Evolutionary conservation across 768 basidiomycete species (phyloP).

Genomic region (Plicaturopsis crispa): DNA sequence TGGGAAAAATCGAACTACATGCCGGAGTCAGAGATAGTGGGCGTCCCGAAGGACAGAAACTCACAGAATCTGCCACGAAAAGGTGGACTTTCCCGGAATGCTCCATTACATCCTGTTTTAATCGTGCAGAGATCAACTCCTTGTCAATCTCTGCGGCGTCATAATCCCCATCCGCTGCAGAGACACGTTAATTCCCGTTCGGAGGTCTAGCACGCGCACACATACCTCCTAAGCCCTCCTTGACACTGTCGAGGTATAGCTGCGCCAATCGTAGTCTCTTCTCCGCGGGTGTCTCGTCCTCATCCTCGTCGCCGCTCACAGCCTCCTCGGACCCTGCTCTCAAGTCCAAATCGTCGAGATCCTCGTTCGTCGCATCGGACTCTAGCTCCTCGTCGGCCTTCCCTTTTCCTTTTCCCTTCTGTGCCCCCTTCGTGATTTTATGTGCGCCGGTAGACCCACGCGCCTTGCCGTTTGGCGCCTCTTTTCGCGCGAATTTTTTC

Average conservation of each 20-base stretch:
- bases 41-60: slow-evolving; percentile 14
- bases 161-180: slow-evolving; percentile 75
- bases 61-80: slow-evolving; percentile 68
- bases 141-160: slow-evolving; percentile 95
- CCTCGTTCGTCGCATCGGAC: slow-evolving; percentile 53
- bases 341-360: slow-evolving; percentile 74
- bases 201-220: slow-evolving; percentile 9
- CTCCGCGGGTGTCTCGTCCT: slow-evolving; percentile 86
- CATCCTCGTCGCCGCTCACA: slow-evolving; percentile 76
- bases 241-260: slow-evolving; percentile 81
- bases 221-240: slow-evolving; percentile 51
- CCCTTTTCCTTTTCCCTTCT: slow-evolving; percentile 17
- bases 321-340: slow-evolving; percentile 41
- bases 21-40: slow-evolving; percentile 1
- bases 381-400: slow-evolving; percentile 54
- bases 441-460: slow-evolving; percentile 12
- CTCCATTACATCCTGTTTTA: slow-evolving; percentile 89
- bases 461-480: slow-evolving; percentile 14
- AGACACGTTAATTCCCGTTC: not conserved
- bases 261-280: slow-evolving; percentile 89
- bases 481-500: slow-evolving; percentile 21
- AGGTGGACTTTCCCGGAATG: slow-evolving; percentile 84
- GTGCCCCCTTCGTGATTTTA: slow-evolving; percentile 5
- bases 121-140: slow-evolving; percentile 82
- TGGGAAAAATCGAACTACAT: slow-evolving; percentile 49